phyloP scores from a whole-genome alignment of 2,329 filamentous ascomycete species.

The Aspergillus novoparasiticus region DNA sequence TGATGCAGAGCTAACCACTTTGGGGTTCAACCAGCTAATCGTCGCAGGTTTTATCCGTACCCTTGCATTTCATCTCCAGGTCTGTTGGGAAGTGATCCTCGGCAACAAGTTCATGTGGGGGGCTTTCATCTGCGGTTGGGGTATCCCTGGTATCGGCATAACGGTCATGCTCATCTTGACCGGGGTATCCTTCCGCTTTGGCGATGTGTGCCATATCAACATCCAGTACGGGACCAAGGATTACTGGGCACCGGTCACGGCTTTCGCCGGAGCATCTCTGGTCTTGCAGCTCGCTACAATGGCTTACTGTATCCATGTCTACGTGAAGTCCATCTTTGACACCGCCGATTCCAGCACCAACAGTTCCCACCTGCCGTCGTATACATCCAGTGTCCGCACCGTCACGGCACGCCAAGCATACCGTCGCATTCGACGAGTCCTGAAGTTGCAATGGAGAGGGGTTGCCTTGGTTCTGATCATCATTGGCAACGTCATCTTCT shows the following conservation, averaged over 20 bases:
- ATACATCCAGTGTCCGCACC: conserved; percentile 74
- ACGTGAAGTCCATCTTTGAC: conserved; percentile 80
- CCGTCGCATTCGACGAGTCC: conserved; percentile 78
- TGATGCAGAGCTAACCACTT: conserved; percentile 7
- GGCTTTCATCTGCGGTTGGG: conserved; percentile 80
- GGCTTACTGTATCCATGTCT: conserved; percentile 91
- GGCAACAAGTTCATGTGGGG: conserved; percentile 88
- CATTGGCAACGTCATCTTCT: conserved; percentile 88
- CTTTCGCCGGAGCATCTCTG: conserved; percentile 74
- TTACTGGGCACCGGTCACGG: conserved; percentile 87
- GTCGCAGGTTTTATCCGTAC: conserved; percentile 76
- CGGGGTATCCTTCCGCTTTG: conserved; percentile 92
- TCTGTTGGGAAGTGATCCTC: conserved; percentile 93
- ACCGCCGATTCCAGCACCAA: conserved; percentile 67
- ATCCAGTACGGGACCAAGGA: conserved; percentile 78
- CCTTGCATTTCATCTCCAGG: conserved; percentile 90
- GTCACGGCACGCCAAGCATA: conserved; percentile 86
- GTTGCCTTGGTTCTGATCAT: conserved; percentile 90
- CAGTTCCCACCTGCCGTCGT: conserved; percentile 72
- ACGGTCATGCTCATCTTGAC: conserved; percentile 78
- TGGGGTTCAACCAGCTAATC: neutral
- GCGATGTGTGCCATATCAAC: conserved; percentile 91
- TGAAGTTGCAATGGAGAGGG: conserved; percentile 92
- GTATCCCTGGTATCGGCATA: conserved; percentile 75
- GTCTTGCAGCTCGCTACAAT: conserved; percentile 84